phyloP scores from a whole-genome alignment of 495 filamentous ascomycete genomes.

The Penicillium taxi region DNA sequence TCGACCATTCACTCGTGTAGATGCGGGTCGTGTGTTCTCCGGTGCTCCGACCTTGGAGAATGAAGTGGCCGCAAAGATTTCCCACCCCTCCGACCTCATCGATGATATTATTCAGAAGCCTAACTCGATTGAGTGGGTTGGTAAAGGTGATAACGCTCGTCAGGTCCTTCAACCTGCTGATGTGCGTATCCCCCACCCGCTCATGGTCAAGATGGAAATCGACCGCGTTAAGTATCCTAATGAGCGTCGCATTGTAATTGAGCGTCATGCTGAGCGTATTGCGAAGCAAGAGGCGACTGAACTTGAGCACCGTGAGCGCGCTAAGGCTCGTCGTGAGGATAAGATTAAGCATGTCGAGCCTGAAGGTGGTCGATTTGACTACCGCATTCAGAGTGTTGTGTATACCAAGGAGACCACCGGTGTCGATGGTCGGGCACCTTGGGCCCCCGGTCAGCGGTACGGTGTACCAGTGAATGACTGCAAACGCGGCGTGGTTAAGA shows the following conservation, averaged over 20 bases:
- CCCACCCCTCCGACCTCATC: conserved; percentile 25
- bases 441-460: conserved; percentile 57
- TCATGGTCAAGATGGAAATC: conserved; percentile 59
- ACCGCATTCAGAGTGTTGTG: conserved; percentile 61
- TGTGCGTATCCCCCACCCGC: conserved; percentile 78
- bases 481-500: conserved; percentile 67
- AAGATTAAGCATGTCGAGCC: conserved; percentile 35
- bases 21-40: conserved; percentile 80
- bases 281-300: conserved; percentile 32
- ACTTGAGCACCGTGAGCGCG: conserved; percentile 29
- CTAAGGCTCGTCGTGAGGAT: conserved; percentile 33
- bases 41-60: conserved; percentile 34
- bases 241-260: conserved; percentile 26
- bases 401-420: conserved; percentile 53
- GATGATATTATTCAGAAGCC: conserved; percentile 21
- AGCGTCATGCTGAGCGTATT: conserved; percentile 38
- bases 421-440: conserved; percentile 47
- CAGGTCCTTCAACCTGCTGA: conserved; percentile 72
- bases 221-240: conserved; percentile 21
- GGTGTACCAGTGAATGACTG: conserved; percentile 61
- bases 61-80: conserved; percentile 12
- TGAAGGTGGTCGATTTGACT: conserved; percentile 63
- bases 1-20: conserved; percentile 75
- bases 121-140: conserved; percentile 32
- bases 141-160: conserved; percentile 33